Percentiles rank a stretch among this genome's conserved stretches.
Conservation (phyloP, 225 moss, liverwort and hornwort genomes). For the Rhytidiadelphus loreus region DNA sequence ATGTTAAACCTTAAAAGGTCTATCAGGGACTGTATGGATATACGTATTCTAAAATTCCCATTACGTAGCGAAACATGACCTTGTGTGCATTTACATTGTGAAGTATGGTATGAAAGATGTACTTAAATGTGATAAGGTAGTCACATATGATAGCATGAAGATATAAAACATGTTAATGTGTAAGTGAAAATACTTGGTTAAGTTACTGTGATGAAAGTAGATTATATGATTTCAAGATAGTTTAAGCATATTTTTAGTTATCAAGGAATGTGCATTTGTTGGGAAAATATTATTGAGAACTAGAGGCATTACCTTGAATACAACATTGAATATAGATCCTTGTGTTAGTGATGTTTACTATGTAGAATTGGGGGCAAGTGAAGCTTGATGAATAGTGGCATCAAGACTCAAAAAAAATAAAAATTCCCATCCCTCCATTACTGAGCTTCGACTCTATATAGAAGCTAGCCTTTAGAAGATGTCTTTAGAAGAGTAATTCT, state of each 20-base stretch:
- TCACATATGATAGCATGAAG: background rate
- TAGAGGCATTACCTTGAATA: background rate
- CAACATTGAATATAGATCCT: rapidly evolving
- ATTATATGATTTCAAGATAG: background rate
- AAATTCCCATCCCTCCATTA: background rate
- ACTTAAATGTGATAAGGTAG: background rate
- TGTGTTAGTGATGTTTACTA: background rate
- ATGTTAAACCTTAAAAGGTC: background rate
- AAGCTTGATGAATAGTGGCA: background rate
- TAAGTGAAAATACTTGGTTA: background rate
- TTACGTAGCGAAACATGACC: background rate
- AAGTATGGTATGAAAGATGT: background rate
- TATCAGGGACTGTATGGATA: too few relatives aligned
- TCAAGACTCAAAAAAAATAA: rapidly evolving
- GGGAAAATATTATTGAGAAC: background rate
- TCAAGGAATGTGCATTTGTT: background rate
- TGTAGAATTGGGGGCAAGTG: rapidly evolving
- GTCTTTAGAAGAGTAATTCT: background rate
- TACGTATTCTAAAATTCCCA: background rate
- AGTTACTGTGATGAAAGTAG: rapidly evolving
- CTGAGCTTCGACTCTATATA: rapidly evolving
- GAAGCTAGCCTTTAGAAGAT: rapidly evolving
- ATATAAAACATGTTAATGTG: background rate
- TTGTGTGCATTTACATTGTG: background rate
- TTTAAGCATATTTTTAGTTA: background rate